Percentiles rank a stretch among this genome's conserved stretches.
Conservation (phyloP, 371 early-diverging fungal genomes). For the Mortierella sp. region DNA sequence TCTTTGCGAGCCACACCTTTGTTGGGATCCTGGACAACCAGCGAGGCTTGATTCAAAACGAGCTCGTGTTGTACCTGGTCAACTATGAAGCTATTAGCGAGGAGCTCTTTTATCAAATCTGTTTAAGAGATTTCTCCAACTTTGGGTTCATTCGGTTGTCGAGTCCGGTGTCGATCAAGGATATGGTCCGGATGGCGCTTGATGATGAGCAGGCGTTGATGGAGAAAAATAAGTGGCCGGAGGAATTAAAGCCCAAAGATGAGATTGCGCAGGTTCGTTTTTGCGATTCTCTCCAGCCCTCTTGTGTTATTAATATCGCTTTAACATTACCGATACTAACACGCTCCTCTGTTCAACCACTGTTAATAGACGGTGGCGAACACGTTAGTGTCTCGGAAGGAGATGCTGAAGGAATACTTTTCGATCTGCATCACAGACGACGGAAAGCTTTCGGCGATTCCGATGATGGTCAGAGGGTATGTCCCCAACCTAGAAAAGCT, state of each 20-base stretch:
- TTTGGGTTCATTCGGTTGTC: slow-evolving; percentile 82
- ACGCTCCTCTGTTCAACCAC: not conserved
- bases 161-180: slow-evolving; percentile 73
- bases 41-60: slow-evolving; percentile 85
- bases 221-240: slow-evolving; percentile 60
- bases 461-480: slow-evolving; percentile 85
- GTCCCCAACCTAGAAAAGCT: slow-evolving; percentile 86
- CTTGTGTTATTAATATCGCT: not conserved
- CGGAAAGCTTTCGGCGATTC: slow-evolving; percentile 77
- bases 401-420: slow-evolving; percentile 93
- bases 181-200: slow-evolving; percentile 76
- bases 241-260: slow-evolving; percentile 63
- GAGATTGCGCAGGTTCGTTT: slow-evolving; percentile 68
- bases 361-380: slow-evolving; percentile 66
- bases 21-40: slow-evolving; percentile 92
- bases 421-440: slow-evolving; percentile 74
- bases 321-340: not conserved
- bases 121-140: slow-evolving; percentile 86
- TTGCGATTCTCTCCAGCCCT: not conserved
- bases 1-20: slow-evolving; percentile 85
- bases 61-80: slow-evolving; percentile 85
- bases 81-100: slow-evolving; percentile 83
- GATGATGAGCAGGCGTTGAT: slow-evolving; percentile 64
- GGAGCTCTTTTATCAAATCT: slow-evolving; percentile 90
- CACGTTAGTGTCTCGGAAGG: slow-evolving; percentile 68